Percentiles rank a stretch among this genome's conserved stretches.
phyloP scores from a whole-genome alignment of 164 flowering plant genomes.

The Annona cherimola region DNA sequence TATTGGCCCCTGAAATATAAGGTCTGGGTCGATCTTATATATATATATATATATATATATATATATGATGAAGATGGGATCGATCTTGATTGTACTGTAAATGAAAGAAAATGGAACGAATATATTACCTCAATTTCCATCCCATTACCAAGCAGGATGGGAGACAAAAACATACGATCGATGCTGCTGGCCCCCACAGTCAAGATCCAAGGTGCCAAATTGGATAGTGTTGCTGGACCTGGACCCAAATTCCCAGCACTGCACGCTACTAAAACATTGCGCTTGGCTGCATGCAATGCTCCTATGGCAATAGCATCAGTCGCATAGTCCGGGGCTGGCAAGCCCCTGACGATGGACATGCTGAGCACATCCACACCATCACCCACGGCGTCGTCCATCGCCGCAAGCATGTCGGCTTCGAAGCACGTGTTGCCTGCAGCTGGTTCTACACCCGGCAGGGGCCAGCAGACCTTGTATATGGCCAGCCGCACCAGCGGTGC shows the following conservation, averaged over 20 bases:
- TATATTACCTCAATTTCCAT: constrained; percentile 36
- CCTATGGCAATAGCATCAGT: constrained; percentile 66
- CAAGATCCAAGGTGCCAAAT: constrained; percentile 79
- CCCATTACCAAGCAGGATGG: constrained; percentile 64
- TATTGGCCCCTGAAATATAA: too few species aligned
- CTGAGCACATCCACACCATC: constrained; percentile 85
- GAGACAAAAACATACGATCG: constrained; percentile 51
- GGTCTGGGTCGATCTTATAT: too few species aligned
- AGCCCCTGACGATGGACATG: constrained; percentile 56
- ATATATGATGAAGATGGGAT: too few species aligned
- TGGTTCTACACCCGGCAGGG: constrained; percentile 37
- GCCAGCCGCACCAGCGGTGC: constrained; percentile 76
- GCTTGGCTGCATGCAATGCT: constrained; percentile 59
- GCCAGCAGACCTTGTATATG: constrained; percentile 92
- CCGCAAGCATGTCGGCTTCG: constrained; percentile 79
- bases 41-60: too few species aligned
- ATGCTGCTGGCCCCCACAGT: constrained; percentile 85
- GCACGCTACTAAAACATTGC: constrained; percentile 60
- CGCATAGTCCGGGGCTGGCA: constrained; percentile 17
- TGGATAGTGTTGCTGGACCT: constrained; percentile 40
- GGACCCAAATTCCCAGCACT: constrained; percentile 86
- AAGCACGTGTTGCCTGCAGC: constrained; percentile 53
- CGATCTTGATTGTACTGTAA: too few species aligned
- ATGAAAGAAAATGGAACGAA: not conserved
- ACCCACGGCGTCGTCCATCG: constrained; percentile 74